phyloP scores from a whole-genome alignment of 192 early-diverging fungal genomes.

The Coemansia sp. region DNA sequence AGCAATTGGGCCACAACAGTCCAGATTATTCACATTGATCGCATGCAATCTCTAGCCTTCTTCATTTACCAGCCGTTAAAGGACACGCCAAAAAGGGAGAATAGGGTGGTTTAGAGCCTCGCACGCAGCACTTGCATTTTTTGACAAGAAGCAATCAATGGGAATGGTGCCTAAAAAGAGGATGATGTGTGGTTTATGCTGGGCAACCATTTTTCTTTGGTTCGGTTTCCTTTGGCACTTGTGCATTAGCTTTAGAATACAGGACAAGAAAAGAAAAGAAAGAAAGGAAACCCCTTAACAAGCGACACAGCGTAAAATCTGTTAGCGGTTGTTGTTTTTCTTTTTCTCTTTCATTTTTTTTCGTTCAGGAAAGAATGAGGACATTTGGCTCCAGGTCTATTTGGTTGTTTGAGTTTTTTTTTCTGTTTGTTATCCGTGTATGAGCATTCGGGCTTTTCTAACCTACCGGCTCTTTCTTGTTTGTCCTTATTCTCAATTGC shows the following conservation, averaged over 20 bases:
- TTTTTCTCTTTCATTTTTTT: not conserved
- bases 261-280: not conserved
- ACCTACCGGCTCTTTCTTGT: not conserved
- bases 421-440: conserved; percentile 2
- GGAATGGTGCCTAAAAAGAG: too few species aligned
- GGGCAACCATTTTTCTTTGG: too few species aligned
- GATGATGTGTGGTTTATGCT: too few species aligned
- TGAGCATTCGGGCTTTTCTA: conserved; percentile 2
- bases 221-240: too few species aligned
- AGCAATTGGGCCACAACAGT: not conserved
- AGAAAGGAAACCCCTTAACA: not conserved
- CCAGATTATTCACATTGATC: not conserved
- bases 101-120: not conserved
- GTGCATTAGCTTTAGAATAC: too few species aligned
- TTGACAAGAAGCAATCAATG: not conserved
- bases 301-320: not conserved
- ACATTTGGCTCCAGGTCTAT: conserved; percentile 1
- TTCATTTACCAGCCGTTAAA: not conserved
- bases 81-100: not conserved
- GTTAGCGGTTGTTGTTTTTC: not conserved
- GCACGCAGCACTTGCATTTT: not conserved
- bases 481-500: conserved; percentile 7
- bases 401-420: not conserved
- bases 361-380: not conserved
- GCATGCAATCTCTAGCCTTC: not conserved